These are phyloP conservation scores for Bolboschoenoplectus hybrid DNA, from an alignment of 202 grass and related monocot species.

Conservation along the genomic window DNA sequence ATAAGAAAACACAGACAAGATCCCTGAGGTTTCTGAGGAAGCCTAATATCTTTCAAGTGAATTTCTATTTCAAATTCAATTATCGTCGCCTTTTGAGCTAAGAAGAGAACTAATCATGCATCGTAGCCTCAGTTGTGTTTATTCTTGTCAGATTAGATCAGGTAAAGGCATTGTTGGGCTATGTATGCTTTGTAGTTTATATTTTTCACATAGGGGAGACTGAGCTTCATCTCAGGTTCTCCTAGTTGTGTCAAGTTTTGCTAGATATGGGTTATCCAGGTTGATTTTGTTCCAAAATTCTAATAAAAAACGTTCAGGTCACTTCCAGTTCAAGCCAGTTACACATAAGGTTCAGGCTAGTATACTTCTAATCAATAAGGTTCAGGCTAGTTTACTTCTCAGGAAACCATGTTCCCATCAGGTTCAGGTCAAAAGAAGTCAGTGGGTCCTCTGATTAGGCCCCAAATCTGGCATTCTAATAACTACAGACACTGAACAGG, in stretches of 20 bases:
- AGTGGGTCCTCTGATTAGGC: neutral
- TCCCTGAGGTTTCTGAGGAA: neutral
- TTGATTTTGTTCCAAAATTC: neutral
- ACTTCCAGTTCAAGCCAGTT: no score
- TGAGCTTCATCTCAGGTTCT: neutral
- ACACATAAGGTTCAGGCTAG: neutral
- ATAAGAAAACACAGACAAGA: neutral
- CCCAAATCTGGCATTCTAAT: neutral
- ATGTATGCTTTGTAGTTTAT: neutral
- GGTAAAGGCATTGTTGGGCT: neutral
- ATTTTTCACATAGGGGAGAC: neutral
- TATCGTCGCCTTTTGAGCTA: neutral
- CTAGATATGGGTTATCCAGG: neutral
- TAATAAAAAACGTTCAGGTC: neutral
- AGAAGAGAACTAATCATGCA: neutral
- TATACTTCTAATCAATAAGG: neutral
- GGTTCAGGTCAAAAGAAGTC: neutral
- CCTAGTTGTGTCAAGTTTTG: neutral
- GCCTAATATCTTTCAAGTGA: neutral
- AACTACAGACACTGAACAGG: neutral
- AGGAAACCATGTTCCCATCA: neutral
- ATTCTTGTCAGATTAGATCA: neutral
- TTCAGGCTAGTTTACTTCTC: neutral
- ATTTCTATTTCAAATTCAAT: neutral
- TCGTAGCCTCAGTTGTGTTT: no score